Base-by-base conservation (phyloP, 139 green algal genomes). In the Micromonas pusilla region DNA sequence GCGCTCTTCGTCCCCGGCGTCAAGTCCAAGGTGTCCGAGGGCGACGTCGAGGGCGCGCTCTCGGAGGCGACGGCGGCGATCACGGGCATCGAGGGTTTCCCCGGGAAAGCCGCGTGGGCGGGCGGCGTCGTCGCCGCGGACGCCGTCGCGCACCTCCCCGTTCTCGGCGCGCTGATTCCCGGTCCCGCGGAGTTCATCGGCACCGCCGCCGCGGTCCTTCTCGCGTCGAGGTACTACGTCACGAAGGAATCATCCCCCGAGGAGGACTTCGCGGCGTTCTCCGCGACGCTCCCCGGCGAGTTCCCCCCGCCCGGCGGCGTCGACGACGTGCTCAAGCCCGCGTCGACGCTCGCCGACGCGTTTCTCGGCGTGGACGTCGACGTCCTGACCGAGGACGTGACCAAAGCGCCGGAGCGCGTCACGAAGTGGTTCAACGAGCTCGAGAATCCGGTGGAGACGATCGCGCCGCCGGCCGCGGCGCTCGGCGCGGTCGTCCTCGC, bases 1-100 rank as follows among this genome's bases (percentile, higher is more conserved):
- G 66, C 23, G 30, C 31, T 75, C 68, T 62, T 75, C 26, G 68
- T 75, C 2, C 68, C 68, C 34, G 53, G 30, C 9, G 68, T 75
- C 2, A 62, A 63, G 6, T 9, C 60, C 4, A 39, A 28, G 25
- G n/a, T 62, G 19, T 20, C 30, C 3, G 37, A 31, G 0, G 68
- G 68, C 3, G 37, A 75, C 36, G n/a, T 32, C 3, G 68, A 75
- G 30, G 68, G 37, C 37, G 68, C 68, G 2, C 34, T 39, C 36
- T 34, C 60, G 52, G 68, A 38, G 21, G 37, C 53, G 3, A 62
- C 38, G n/a, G 37, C 52, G 4, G 26, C n/a, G 4, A 62, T 75
- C 53, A 36, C 52, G 19, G 37, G 23, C 37, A 62, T 75, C 37
- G 68, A 75, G 6, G 53, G 53, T 28, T 32, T 62, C 21, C 21